phyloP scores from a whole-genome alignment of 2,329 filamentous ascomycete genomes.

The Cladophialophora bantiana region DNA sequence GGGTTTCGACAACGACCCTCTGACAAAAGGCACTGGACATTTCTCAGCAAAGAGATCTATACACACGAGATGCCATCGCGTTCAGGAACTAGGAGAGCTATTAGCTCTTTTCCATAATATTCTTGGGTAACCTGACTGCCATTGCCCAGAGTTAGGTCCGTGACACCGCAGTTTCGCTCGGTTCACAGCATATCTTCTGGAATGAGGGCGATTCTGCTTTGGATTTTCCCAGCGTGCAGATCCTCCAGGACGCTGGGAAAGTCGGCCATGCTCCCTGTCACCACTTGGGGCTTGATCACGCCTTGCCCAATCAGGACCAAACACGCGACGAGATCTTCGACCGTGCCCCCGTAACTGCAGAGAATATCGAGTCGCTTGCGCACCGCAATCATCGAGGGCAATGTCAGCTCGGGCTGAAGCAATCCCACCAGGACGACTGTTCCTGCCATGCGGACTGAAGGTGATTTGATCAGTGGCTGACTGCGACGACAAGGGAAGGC shows the following conservation, averaged over 20 bases:
- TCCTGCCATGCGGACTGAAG: constrained; percentile 26
- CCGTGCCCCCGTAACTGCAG: constrained; percentile 31
- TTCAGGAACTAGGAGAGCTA: too few relatives aligned
- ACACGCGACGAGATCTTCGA: constrained; percentile 20
- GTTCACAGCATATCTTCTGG: constrained; percentile 16
- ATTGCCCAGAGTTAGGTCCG: neutral
- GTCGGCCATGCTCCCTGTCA: constrained; percentile 23
- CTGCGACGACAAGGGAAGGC: neutral
- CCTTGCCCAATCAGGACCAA: constrained; percentile 27
- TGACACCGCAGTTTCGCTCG: neutral
- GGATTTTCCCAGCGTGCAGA: constrained; percentile 30
- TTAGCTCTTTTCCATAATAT: too few relatives aligned
- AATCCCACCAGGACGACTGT: constrained; percentile 31
- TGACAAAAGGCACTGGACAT: too few relatives aligned
- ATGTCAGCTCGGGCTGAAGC: constrained; percentile 9
- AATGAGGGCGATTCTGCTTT: constrained; percentile 31
- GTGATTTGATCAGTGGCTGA: neutral
- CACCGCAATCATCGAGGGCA: constrained; percentile 13
- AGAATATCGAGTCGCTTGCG: constrained; percentile 28
- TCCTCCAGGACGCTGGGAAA: constrained; percentile 27
- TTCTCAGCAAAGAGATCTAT: too few relatives aligned
- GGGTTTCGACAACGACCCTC: too few relatives aligned
- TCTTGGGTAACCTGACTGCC: too few relatives aligned
- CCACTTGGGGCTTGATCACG: constrained; percentile 29
- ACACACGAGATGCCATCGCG: too few relatives aligned